These are phyloP conservation scores for Nemania abortiva DNA, from an alignment of 2,329 filamentous ascomycete genomes.

Conservation along the genomic window DNA sequence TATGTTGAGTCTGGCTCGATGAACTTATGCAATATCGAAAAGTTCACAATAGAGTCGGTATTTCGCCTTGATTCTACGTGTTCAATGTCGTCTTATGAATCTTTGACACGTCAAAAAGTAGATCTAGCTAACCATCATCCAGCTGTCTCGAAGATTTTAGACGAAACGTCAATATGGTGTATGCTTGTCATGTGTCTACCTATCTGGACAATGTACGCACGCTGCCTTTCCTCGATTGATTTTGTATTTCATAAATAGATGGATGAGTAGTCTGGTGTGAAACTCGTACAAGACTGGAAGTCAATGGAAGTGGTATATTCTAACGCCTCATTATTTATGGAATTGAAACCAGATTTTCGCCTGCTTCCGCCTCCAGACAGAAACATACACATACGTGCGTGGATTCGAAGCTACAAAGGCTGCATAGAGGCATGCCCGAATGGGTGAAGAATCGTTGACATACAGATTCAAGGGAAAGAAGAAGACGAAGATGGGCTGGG, in stretches of 20 bases:
- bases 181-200: background rate
- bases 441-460: constrained; percentile 11
- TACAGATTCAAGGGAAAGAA: constrained; percentile 16
- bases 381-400: constrained; percentile 7
- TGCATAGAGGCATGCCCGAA: constrained; percentile 8
- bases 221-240: background rate
- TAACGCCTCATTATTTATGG: constrained; percentile 39
- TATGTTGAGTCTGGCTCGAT: background rate
- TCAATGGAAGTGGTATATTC: constrained; percentile 32
- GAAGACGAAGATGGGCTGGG: constrained; percentile 7
- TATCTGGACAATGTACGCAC: background rate
- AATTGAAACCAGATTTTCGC: constrained; percentile 17
- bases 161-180: too few relatives aligned
- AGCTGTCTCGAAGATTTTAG: too few relatives aligned
- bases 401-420: constrained; percentile 19
- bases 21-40: background rate
- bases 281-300: background rate
- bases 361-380: constrained; percentile 4
- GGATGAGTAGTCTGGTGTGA: background rate
- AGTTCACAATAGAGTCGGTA: background rate
- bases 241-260: background rate
- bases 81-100: background rate
- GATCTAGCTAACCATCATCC: too few relatives aligned
- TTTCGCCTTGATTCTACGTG: background rate
- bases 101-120: background rate